Base-by-base conservation (phyloP, 805 yeast species). In the Ogataea dorogensis region DNA sequence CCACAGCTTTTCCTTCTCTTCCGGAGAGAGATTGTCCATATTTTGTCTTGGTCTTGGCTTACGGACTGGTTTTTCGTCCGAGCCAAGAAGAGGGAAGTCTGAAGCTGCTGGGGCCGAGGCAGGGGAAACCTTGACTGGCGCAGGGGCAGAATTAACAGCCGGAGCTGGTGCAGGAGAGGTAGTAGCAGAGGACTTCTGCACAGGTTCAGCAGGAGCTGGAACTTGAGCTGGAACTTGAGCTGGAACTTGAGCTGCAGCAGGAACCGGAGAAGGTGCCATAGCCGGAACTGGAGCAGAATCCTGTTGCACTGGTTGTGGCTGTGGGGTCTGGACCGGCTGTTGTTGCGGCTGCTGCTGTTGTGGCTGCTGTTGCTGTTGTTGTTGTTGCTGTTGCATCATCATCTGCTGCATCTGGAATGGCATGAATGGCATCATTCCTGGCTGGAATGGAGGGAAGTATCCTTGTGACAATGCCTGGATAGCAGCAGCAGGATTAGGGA, bases 1-100 rank as follows among this genome's bases (percentile, higher is more conserved):
- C 38, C 78, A 73, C 38, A 79, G 67, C 48, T 77, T 73, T 46
- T 76, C 81, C 57, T 81, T 81, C 55, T 84, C 89, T 53, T 82
- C 91, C 6, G 84, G 85, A 26, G 82, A 68, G 52, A 81, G 63
- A 18, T 68, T 70, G 50, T 64, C 63, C 34, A 59, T 42, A 18
- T 59, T 61, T 26, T 55, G 61, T 37, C 59, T 62, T 17, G 51
- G 58, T 47, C 53, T 47, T 33, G 53, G 53, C 16, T 43, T 35
- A 19, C 39, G 29, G n/a, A n/a, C n/a, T 2, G 39, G 39, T 14
- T 35, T 35, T 9, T 35, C 40, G 24, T 34, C 43, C 15, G 40
- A 33, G 17, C 46, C 46, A 22, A 42, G 29, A 10, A 34, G 25
- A 9, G 39, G 39, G 33, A 35, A 35, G 25, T 35, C 34, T 3